phyloP scores from a whole-genome alignment of 164 flowering plant species.

The Magnolia changhungtana region DNA sequence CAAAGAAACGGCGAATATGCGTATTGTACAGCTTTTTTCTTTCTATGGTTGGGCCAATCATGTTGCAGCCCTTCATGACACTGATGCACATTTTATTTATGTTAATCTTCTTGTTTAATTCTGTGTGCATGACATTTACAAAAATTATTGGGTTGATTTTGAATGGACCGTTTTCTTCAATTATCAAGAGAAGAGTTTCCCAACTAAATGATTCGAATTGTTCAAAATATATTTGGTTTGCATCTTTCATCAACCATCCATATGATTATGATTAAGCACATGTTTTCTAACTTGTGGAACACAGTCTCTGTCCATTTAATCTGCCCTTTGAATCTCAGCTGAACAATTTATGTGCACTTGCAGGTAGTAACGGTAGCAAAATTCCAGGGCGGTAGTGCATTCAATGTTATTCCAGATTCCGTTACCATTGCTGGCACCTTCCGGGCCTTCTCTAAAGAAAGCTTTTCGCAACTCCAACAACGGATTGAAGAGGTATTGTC shows the following conservation, averaged over 20 bases:
- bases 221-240: too few species aligned
- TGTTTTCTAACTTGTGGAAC: background rate
- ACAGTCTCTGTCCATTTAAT: background rate
- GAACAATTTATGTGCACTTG: background rate
- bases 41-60: too few species aligned
- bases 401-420: conserved; percentile 56
- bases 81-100: too few species aligned
- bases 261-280: too few species aligned
- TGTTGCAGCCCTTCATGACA: too few species aligned
- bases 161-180: background rate
- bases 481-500: conserved; percentile 44
- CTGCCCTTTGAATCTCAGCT: background rate
- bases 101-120: too few species aligned
- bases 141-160: background rate
- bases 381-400: conserved; percentile 50
- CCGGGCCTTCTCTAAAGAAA: conserved; percentile 39
- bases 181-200: background rate
- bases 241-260: too few species aligned
- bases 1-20: too few species aligned
- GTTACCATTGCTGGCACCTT: conserved; percentile 56
- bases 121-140: too few species aligned
- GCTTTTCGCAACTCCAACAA: conserved; percentile 35
- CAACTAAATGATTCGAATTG: too few species aligned
- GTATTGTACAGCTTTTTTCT: too few species aligned
- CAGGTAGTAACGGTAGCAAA: conserved; percentile 55